Percentiles rank a stretch among this genome's conserved stretches.
Evolutionary conservation across 306 rosid genomes (phyloP).

Genomic region (Lathyrus sativus): DNA sequence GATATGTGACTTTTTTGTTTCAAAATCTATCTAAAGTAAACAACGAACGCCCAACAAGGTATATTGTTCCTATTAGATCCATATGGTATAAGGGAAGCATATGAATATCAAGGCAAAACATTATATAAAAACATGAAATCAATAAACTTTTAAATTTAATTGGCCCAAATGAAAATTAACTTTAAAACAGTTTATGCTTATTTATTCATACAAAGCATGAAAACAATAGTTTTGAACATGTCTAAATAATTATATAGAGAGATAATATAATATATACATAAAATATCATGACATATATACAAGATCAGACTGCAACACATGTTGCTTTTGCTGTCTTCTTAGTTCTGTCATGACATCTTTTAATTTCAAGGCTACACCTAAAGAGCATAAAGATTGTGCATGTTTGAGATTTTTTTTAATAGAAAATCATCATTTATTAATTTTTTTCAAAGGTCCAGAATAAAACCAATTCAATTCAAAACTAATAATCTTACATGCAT

Average conservation of each 20-base stretch:
- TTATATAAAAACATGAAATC: neutral
- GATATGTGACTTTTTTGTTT: no score
- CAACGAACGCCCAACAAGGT: neutral
- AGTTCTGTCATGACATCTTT: neutral
- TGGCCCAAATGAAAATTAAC: neutral
- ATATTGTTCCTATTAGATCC: neutral
- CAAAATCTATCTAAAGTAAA: no score
- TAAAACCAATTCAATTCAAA: neutral
- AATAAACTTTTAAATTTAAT: neutral
- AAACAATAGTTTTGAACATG: neutral
- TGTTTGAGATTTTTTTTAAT: neutral
- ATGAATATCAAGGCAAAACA: constrained; percentile 3
- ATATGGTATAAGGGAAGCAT: neutral
- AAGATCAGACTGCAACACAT: neutral
- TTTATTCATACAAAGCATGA: neutral
- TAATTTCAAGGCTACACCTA: neutral
- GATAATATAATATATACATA: neutral
- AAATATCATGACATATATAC: neutral
- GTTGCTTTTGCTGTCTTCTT: neutral
- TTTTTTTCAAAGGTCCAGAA: neutral
- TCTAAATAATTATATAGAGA: neutral
- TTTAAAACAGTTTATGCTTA: neutral
- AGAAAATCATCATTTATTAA: neutral
- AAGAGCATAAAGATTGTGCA: neutral
- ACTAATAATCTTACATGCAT: neutral